phyloP scores from a whole-genome alignment of 352 stramenopile genomes.

The Globisporangium spiculum region DNA sequence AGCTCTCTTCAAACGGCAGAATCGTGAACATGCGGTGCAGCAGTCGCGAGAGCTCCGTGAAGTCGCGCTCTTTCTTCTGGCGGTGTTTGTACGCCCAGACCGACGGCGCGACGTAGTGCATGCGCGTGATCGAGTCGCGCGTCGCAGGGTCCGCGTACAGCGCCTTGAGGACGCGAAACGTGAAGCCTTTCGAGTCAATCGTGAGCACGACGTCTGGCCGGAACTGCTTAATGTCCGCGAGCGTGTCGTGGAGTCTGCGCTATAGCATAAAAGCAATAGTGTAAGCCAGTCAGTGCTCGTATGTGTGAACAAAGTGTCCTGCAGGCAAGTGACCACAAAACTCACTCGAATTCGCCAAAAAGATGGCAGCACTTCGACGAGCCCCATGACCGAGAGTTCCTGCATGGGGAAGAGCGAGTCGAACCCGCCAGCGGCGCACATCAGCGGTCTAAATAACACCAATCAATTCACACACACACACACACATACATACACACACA shows the following conservation, averaged over 20 bases:
- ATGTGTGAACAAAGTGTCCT: not conserved
- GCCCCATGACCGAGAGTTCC: constrained; percentile 73
- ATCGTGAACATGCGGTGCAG: constrained; percentile 70
- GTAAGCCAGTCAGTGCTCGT: not conserved
- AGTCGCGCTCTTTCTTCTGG: constrained; percentile 29
- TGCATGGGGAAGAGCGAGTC: constrained; percentile 66
- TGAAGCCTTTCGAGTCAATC: constrained; percentile 81
- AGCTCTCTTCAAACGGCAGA: constrained; percentile 58
- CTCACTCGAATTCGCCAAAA: constrained; percentile 48
- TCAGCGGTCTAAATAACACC: constrained; percentile 34
- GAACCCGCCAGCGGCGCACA: constrained; percentile 45
- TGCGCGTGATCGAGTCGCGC: constrained; percentile 30
- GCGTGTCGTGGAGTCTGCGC: constrained; percentile 45
- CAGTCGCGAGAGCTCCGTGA: constrained; percentile 32
- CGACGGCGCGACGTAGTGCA: constrained; percentile 79
- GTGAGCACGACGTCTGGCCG: constrained; percentile 65
- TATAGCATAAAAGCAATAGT: constrained; percentile 12
- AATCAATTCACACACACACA: not conserved
- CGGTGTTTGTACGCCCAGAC: constrained; percentile 73
- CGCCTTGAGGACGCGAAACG: constrained; percentile 52
- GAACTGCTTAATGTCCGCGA: constrained; percentile 48
- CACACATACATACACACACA: too few relatives aligned
- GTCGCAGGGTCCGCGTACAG: constrained; percentile 28
- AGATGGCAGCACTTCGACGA: constrained; percentile 62
- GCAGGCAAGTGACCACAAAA: not conserved